Evolutionary conservation across 768 basidiomycete species (phyloP).

Genomic region (Mycena crocata): DNA sequence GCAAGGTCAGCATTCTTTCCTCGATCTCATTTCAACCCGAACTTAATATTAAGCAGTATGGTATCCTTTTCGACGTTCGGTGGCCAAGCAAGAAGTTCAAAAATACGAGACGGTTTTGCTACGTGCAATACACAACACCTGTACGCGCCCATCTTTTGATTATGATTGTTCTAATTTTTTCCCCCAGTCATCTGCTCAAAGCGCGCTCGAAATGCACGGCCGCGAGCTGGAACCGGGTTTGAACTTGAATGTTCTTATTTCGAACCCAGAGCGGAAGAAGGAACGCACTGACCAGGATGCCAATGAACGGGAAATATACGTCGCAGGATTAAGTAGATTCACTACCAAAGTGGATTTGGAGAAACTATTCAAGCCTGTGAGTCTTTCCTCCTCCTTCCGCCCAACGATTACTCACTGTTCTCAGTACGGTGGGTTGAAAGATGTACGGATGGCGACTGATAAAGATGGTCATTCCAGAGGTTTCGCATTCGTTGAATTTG

Average conservation of each 20-base stretch:
- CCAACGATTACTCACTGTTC: conserved; percentile 1
- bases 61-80: conserved; percentile 91
- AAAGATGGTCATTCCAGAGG: conserved; percentile 80
- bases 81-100: conserved; percentile 99
- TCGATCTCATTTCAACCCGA: background rate
- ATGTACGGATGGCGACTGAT: conserved; percentile 82
- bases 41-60: conserved; percentile 67
- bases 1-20: conserved; percentile 63
- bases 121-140: conserved; percentile 89
- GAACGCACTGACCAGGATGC: conserved; percentile 91
- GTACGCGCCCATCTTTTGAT: conserved; percentile 57
- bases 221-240: conserved; percentile 78
- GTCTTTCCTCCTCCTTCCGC: conserved; percentile 36
- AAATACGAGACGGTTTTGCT: conserved; percentile 90
- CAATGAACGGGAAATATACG: conserved; percentile 86
- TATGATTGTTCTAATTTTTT: conserved; percentile 2
- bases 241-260: conserved; percentile 82
- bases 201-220: conserved; percentile 84
- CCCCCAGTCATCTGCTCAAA: conserved; percentile 71
- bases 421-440: conserved; percentile 87
- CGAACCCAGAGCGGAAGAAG: conserved; percentile 91
- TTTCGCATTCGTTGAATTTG: conserved; percentile 94
- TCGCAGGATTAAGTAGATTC: conserved; percentile 86
- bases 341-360: conserved; percentile 82
- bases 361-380: conserved; percentile 81